These are phyloP conservation scores for Penicillium pancosmium DNA, from an alignment of 495 filamentous ascomycete species.

Conservation along the genomic window DNA sequence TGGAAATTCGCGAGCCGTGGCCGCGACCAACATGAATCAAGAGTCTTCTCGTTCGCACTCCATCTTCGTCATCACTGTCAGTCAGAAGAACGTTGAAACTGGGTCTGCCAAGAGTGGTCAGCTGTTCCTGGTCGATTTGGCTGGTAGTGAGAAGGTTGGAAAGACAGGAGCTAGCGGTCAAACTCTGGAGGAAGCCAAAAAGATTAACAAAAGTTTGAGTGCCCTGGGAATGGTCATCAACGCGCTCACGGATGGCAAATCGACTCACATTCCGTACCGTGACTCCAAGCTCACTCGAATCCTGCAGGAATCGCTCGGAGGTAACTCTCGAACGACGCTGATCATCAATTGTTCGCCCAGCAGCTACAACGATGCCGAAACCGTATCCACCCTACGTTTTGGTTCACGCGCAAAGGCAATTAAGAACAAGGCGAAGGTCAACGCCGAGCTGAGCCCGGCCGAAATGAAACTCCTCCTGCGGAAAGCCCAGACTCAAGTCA, in stretches of 20 bases:
- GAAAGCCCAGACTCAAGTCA: slow-evolving; percentile 88
- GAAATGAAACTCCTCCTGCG: slow-evolving; percentile 90
- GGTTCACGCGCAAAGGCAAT: slow-evolving; percentile 97
- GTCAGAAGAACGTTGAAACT: slow-evolving; percentile 97
- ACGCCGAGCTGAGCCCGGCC: slow-evolving; percentile 91
- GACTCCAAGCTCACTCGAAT: slow-evolving; percentile 98
- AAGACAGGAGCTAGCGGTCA: slow-evolving; percentile 98
- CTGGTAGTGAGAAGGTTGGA: slow-evolving; percentile 96
- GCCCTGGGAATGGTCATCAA: slow-evolving; percentile 99
- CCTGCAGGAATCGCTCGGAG: slow-evolving; percentile 92
- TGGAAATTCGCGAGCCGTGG: slow-evolving; percentile 84
- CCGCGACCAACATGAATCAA: slow-evolving; percentile 99
- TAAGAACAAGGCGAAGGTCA: slow-evolving; percentile 99
- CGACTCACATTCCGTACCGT: slow-evolving; percentile 94
- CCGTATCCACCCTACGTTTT: slow-evolving; percentile 88
- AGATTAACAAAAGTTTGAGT: slow-evolving; percentile 99
- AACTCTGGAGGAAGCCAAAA: slow-evolving; percentile 97
- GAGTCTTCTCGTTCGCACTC: slow-evolving; percentile 98
- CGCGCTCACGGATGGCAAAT: slow-evolving; percentile 95
- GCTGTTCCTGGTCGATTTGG: slow-evolving; percentile 95
- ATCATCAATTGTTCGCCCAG: slow-evolving; percentile 99
- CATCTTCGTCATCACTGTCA: slow-evolving; percentile 96
- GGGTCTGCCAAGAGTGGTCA: slow-evolving; percentile 96
- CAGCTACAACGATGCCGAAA: slow-evolving; percentile 97
- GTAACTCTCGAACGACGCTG: slow-evolving; percentile 94